Conservation (phyloP, 805 yeast genomes). For the Alloascoidea africana region DNA sequence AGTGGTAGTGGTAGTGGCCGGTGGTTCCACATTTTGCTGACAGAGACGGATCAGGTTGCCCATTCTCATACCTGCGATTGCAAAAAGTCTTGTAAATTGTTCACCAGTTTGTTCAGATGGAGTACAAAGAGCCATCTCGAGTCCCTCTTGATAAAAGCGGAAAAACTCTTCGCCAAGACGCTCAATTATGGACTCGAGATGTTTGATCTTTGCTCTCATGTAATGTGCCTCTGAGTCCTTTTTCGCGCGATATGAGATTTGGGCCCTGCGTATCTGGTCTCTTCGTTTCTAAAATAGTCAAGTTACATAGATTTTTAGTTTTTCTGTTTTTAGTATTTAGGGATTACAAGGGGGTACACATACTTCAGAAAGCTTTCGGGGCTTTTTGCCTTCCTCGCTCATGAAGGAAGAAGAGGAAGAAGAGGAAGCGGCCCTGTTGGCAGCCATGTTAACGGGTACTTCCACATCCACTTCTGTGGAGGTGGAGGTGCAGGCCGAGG, state of each 20-base stretch:
- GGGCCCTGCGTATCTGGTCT: conserved; percentile 1
- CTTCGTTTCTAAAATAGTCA: not conserved
- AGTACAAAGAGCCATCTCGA: not conserved
- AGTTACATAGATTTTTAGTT: no score
- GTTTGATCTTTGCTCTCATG: not conserved
- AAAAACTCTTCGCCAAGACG: not conserved
- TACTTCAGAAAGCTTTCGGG: no score
- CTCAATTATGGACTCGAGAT: not conserved
- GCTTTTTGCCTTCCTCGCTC: no score
- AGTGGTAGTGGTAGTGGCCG: no score
- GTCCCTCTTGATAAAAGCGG: not conserved
- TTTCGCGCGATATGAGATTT: not conserved
- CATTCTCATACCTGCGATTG: conserved; percentile 1
- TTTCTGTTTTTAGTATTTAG: no score
- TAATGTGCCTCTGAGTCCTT: not conserved
- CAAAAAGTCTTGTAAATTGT: not conserved
- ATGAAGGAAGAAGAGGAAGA: no score
- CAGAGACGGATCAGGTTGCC: not conserved
- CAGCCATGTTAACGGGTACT: no score
- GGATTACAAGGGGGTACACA: no score
- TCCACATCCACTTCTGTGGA: no score
- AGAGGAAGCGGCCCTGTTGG: no score
- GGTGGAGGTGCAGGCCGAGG: no score
- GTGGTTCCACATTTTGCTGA: not conserved
- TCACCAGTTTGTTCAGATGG: no score